These are phyloP conservation scores for Mrakia gelida DNA, from an alignment of 768 basidiomycete species.

Conservation along the genomic window DNA sequence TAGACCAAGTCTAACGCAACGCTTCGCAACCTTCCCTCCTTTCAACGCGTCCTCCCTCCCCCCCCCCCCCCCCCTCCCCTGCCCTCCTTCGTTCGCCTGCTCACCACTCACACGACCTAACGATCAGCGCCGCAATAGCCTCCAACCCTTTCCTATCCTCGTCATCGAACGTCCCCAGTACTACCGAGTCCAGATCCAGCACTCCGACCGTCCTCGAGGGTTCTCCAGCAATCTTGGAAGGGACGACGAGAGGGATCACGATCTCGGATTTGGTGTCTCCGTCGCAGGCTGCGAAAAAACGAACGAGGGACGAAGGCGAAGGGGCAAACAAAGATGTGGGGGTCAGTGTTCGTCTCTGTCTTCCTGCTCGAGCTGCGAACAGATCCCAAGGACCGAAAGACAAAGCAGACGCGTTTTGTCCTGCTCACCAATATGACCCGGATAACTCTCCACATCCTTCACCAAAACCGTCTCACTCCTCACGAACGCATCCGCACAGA, in stretches of 20 bases:
- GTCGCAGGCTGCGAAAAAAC: conserved; percentile 59
- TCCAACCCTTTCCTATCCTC: conserved; percentile 75
- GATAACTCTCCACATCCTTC: conserved; percentile 69
- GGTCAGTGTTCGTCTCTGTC: too few species aligned
- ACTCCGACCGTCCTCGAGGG: conserved; percentile 48
- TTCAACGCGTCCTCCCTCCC: background rate
- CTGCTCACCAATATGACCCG: conserved; percentile 70
- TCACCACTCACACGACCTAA: conserved; percentile 36
- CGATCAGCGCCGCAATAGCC: conserved; percentile 62
- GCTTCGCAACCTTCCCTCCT: too few species aligned
- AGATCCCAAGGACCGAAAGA: background rate
- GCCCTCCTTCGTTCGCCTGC: too few species aligned
- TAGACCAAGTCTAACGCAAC: too few species aligned
- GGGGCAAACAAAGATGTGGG: too few species aligned
- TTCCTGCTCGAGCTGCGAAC: too few species aligned
- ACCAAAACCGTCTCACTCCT: conserved; percentile 54
- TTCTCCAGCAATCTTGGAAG: conserved; percentile 37
- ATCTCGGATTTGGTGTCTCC: conserved; percentile 86
- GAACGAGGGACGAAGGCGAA: background rate
- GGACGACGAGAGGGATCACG: conserved; percentile 64
- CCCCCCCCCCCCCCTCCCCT: background rate
- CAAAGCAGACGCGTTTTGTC: background rate
- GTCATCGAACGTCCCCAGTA: conserved; percentile 63
- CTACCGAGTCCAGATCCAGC: conserved; percentile 81
- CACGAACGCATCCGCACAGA: conserved; percentile 76